These are phyloP conservation scores for Fusarium praegraminearum DNA, from an alignment of 2,329 filamentous ascomycete species.

Conservation along the genomic window DNA sequence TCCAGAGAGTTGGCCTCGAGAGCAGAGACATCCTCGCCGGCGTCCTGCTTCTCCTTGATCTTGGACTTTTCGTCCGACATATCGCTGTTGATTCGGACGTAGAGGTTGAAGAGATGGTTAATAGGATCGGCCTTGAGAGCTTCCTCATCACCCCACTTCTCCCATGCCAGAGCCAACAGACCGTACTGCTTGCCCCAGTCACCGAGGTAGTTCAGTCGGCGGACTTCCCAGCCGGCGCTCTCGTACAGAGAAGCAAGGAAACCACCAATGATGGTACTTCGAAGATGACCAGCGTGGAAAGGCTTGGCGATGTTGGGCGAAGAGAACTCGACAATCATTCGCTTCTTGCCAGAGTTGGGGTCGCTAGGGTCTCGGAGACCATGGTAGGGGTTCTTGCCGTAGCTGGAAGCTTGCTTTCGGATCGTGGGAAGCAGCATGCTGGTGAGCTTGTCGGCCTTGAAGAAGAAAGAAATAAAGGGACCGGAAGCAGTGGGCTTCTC, in stretches of 20 bases:
- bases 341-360: slow-evolving; percentile 71
- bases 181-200: slow-evolving; percentile 51
- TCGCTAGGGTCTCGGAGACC: slow-evolving; percentile 73
- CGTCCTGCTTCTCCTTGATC: slow-evolving; percentile 68
- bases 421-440: slow-evolving; percentile 77
- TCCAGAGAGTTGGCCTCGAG: slow-evolving; percentile 71
- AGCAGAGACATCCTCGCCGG: slow-evolving; percentile 61
- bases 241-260: slow-evolving; percentile 81
- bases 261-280: slow-evolving; percentile 83
- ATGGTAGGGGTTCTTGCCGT: slow-evolving; percentile 63
- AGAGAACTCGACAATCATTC: slow-evolving; percentile 82
- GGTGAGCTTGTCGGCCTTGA: slow-evolving; percentile 76
- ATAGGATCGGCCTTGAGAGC: slow-evolving; percentile 79
- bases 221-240: slow-evolving; percentile 77
- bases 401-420: slow-evolving; percentile 69
- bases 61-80: slow-evolving; percentile 74
- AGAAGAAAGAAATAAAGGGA: slow-evolving; percentile 82
- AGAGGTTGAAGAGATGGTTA: slow-evolving; percentile 84
- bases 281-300: slow-evolving; percentile 82
- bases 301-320: slow-evolving; percentile 90
- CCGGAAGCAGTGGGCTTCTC: slow-evolving; percentile 75
- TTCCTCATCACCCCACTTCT: slow-evolving; percentile 80
- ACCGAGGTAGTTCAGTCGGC: slow-evolving; percentile 71
- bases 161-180: slow-evolving; percentile 73
- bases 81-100: slow-evolving; percentile 80